These are phyloP conservation scores for Fusarium pseudonygamai DNA, from an alignment of 2,329 filamentous ascomycete species.

Conservation along the genomic window DNA sequence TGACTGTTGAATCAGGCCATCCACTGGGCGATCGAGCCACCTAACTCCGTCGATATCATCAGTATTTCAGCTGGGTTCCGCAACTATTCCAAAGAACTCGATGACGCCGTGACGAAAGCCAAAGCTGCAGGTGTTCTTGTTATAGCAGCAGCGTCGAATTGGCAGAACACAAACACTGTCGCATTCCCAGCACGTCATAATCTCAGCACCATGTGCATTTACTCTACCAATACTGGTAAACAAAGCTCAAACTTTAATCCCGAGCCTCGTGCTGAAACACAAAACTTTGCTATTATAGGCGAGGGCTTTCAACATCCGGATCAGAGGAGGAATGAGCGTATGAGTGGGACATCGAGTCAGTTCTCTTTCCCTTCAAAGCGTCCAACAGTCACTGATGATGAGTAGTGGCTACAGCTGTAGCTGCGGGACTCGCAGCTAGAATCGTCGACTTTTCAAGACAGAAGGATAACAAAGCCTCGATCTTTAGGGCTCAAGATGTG, in stretches of 20 bases:
- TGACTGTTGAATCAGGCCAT: not conserved
- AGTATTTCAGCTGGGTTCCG: not conserved
- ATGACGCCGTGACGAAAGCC: rapidly evolving
- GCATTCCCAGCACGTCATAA: not conserved
- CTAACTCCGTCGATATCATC: rapidly evolving
- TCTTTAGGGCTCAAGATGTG: not conserved
- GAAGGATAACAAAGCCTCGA: rapidly evolving
- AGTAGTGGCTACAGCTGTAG: not conserved
- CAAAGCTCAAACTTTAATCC: not conserved
- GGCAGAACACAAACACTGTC: not conserved
- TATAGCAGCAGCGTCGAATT: rapidly evolving
- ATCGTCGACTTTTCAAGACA: not conserved
- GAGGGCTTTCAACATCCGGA: not conserved
- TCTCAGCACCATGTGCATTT: not conserved
- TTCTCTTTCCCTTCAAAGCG: too few species aligned
- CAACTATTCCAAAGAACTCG: not conserved
- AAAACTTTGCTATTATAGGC: not conserved
- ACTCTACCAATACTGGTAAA: not conserved
- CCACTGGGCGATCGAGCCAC: not conserved
- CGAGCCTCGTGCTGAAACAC: rapidly evolving
- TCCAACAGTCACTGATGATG: too few species aligned
- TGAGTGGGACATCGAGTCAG: rapidly evolving
- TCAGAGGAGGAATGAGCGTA: not conserved
- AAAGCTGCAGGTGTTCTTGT: rapidly evolving
- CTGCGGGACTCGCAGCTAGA: rapidly evolving